Evolutionary conservation across 495 filamentous ascomycete species (phyloP), one percentile per base, ranked within the genome.

Genomic region (Aspergillus leporis): DNA sequence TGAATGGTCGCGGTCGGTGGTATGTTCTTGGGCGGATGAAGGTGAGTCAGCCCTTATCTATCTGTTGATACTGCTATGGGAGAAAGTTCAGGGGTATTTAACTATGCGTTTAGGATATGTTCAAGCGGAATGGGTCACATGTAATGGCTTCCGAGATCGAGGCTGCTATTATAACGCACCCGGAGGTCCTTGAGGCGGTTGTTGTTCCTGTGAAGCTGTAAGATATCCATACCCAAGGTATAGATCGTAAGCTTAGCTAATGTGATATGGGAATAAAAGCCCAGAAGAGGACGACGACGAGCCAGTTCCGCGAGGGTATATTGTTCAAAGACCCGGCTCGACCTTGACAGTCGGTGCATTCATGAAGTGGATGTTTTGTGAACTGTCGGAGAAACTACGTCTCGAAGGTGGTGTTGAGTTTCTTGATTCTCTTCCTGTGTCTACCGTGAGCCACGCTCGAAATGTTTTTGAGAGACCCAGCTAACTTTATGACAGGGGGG

Each of bases 191-290:
- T n/a, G 38, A 43, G 14, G 38, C 38, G n/a, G 38, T 43, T 18
- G 38, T 43, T 43, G 38, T 43, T 43, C 38, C 38, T 16, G 38
- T 43, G 14, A 43, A 43, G 14, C 38, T 43, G 38, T 43, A 43
- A 43, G 38, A 43, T 43, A 43, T 43, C 14, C 14, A 7, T 43
- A 14, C 4, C 38, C 14, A 5, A 9, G 10, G n/a, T 18, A 7
- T 18, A 13, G n/a, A 43, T 18, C 4, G 4, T 13, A 13, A 14
- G 4, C 4, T 9, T 43, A 6, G 38, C 38, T 43, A 43, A 43
- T 18, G 14, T n/a, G 6, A n/a, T 43, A 43, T 18, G 38, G n/a
- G n/a, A 14, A 5, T n/a, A n/a, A 14, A 43, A 45, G 41, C 6
- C 41, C 41, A 3, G n/a, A 45, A 18, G 41, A 45, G n/a, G 41